A percentile compares a stretch with the other conserved stretches of the same genome.
Conservation (phyloP, 768 basidiomycete genomes). For the Cubamyces sp. region DNA sequence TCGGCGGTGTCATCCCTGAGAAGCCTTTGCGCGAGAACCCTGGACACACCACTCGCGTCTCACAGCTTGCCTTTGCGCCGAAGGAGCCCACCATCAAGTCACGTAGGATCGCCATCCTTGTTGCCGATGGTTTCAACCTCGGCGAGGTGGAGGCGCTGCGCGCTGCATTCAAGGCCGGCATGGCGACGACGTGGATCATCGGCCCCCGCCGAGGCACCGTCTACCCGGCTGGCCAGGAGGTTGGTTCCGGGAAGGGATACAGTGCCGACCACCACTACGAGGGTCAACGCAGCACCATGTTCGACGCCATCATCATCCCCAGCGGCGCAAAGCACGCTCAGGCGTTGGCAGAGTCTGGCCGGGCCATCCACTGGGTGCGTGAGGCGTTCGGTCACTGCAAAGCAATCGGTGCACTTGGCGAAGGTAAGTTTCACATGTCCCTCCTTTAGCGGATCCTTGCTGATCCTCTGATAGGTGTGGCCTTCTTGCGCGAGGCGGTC, state of each 20-base stretch:
- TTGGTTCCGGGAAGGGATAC: conserved; percentile 37
- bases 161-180: conserved; percentile 51
- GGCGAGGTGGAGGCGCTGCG: conserved; percentile 62
- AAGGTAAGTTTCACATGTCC: conserved; percentile 46
- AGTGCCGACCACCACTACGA: conserved; percentile 74
- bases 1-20: conserved; percentile 63
- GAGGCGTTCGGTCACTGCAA: conserved; percentile 91
- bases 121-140: conserved; percentile 75
- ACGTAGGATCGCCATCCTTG: conserved; percentile 76
- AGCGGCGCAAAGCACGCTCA: conserved; percentile 67
- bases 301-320: conserved; percentile 81
- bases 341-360: conserved; percentile 61
- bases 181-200: conserved; percentile 66
- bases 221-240: conserved; percentile 37
- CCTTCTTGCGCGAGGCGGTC: conserved; percentile 51
- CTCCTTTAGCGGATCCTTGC: background rate
- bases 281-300: conserved; percentile 79
- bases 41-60: conserved; percentile 61
- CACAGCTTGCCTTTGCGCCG: conserved; percentile 59
- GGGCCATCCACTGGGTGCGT: conserved; percentile 79
- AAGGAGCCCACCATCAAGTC: conserved; percentile 60
- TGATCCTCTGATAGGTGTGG: conserved; percentile 43
- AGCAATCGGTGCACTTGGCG: conserved; percentile 76
- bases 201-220: conserved; percentile 67
- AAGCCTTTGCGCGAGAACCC: conserved; percentile 56